Evolutionary conservation across 495 filamentous ascomycete genomes (phyloP).

Genomic region (Penicillium pulvis): DNA sequence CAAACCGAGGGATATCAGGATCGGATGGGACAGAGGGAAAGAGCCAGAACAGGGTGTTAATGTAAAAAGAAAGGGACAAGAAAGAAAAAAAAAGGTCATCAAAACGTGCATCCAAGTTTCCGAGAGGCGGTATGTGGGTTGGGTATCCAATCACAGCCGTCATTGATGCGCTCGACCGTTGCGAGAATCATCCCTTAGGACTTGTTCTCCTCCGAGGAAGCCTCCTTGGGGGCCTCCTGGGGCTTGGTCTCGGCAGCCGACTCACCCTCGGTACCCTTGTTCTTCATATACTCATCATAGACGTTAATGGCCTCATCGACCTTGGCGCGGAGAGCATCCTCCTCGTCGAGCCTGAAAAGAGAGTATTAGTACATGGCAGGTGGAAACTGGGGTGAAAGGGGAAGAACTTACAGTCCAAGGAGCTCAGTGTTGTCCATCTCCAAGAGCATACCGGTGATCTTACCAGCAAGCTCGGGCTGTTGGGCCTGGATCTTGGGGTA

Average conservation of each 20-base stretch:
- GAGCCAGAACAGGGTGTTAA: constrained; percentile 20
- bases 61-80: constrained; percentile 30
- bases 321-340: constrained; percentile 86
- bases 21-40: constrained; percentile 33
- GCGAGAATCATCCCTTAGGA: constrained; percentile 38
- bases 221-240: constrained; percentile 48
- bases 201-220: constrained; percentile 50
- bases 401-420: constrained; percentile 82
- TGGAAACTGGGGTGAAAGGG: background rate
- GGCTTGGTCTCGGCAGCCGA: constrained; percentile 42
- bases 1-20: constrained; percentile 56
- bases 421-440: constrained; percentile 98
- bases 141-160: constrained; percentile 12
- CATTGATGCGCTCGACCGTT: constrained; percentile 20
- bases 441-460: constrained; percentile 99
- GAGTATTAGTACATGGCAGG: constrained; percentile 21
- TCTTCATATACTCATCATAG: constrained; percentile 98
- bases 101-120: constrained; percentile 45
- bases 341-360: constrained; percentile 76
- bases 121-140: constrained; percentile 31
- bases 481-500: constrained; percentile 96
- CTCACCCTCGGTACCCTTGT: constrained; percentile 50
- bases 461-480: constrained; percentile 93
- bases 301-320: constrained; percentile 95
- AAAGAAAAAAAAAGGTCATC: constrained; percentile 44